Evolutionary conservation across 495 filamentous ascomycete species (phyloP), one percentile per base, ranked within the genome.

Genomic region (Neurospora tetrasperma): DNA sequence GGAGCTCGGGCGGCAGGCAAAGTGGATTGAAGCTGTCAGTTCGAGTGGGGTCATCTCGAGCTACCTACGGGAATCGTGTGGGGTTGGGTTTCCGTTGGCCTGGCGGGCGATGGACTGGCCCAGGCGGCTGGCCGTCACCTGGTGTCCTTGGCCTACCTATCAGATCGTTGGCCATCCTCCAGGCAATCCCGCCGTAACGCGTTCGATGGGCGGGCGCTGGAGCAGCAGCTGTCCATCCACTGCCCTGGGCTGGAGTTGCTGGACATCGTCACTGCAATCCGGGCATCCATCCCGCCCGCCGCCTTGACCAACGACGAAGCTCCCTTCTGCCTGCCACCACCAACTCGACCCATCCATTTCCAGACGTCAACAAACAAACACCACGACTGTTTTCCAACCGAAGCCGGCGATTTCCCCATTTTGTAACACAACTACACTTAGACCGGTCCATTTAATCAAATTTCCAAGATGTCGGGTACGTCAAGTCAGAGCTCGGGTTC

Each of bases 391-490:
- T 12, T 9, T 38, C 10, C 11, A 66, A 54, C 27, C 69, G 39
- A 20, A 69, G 27, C 43, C 12, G 9, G 62, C 69, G 40, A 54
- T 12, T 41, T 39, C 31, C 39, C 31, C 43, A 38, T 35, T 20
- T 20, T 70, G 12, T 12, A 74, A 69, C 68, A 27, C 66, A 46
- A n/a, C 14, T 35, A 35, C 54, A 66, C 54, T 35, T 66, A 66
- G n/a, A 70, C 35, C 54, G 20, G 46, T 72, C 14, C 40, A 35
- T 39, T 70, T 74, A 73, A 71, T 75, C 62, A 48, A 71, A 38
- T 74, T 71, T 75, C 82, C 83, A 84, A 79, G 62, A 85, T 85
- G 84, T 83, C 84, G 78, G 84, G 83, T 81, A 78, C 23, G 79
- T 78, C 72, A 74, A 72, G 77, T 77, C 48, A 72, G 35, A 38